Evolutionary conservation across 140 eudicot genomes (phyloP), one percentile per base, ranked within the genome.

Genomic region (Senecio squalidus): DNA sequence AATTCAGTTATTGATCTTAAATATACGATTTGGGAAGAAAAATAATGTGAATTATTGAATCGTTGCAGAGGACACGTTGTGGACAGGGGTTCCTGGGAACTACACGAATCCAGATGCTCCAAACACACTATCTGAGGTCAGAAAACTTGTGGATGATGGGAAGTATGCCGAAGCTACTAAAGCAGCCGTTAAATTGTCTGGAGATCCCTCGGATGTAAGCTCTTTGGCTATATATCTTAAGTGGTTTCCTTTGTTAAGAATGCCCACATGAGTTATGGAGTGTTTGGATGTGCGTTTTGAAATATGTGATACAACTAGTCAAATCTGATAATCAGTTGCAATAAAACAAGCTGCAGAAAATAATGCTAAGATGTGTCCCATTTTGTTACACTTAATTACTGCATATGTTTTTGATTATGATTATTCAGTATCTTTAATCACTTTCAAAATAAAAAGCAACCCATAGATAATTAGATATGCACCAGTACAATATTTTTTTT

Each of bases 81-180:
- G 97, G 97, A 82, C 97, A 29, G 97, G 95, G 50, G 57, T 41
- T 50, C 97, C 97, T 2, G 89, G 90, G 2, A 47, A 74, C 49
- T 90, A 85, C 73, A 78, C 94, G 5, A 71, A 85, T 55, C 90
- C 89, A 13, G 68, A 78, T 51, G 89, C 90, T 62, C 90, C 89
- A 17, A 64, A 26, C 21, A 78, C 64, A n/a, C 44, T 85, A 31
- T 61, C 83, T 6, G 75, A 68, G 66, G 97, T 90, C 46, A 71
- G 97, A 67, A 72, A 85, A 49, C 97, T 90, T 39, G 97, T 90
- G 41, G 71, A 78, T 60, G 71, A 74, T 62, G 94, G 95, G n/a
- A 72, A 80, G 27, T 90, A 85, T 69, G 71, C 85, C 0, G 94
- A 82, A 67, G 97, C 97, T 60, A 90, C 97, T 56, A 63, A 64